Conservation (phyloP, 768 basidiomycete genomes). For the Tubosaeta brunneosetosa region DNA sequence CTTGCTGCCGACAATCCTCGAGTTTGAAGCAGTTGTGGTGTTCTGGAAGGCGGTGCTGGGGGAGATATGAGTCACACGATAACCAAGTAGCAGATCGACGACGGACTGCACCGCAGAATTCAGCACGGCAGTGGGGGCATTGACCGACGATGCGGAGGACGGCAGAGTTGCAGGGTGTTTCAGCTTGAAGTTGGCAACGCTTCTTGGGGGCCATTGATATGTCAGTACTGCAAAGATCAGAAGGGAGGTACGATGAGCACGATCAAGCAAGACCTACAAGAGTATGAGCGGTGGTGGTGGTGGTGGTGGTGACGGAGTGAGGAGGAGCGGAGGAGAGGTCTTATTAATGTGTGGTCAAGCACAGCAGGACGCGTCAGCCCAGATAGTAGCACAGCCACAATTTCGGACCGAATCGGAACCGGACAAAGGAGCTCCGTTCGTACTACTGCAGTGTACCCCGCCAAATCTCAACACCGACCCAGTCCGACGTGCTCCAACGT, state of each 20-base stretch:
- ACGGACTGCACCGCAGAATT: slow-evolving; percentile 76
- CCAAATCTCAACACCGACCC: slow-evolving; percentile 84
- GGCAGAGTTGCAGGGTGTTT: slow-evolving; percentile 63
- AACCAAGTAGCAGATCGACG: not conserved
- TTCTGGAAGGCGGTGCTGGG: slow-evolving; percentile 85
- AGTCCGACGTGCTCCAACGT: slow-evolving; percentile 63
- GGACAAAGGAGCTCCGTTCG: not conserved
- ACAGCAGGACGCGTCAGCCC: slow-evolving; percentile 34
- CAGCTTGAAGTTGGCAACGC: slow-evolving; percentile 68
- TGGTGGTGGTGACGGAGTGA: not conserved
- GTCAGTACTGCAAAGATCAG: slow-evolving; percentile 7
- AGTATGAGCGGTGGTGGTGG: not conserved
- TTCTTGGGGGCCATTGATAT: slow-evolving; percentile 75
- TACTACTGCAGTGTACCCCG: slow-evolving; percentile 16
- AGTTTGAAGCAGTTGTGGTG: slow-evolving; percentile 82
- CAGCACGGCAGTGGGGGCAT: slow-evolving; percentile 72
- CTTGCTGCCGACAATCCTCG: slow-evolving; percentile 81
- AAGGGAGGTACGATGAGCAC: not conserved
- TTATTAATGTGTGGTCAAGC: slow-evolving; percentile 22
- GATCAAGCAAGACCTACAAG: not conserved
- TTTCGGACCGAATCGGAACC: not conserved
- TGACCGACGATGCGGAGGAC: slow-evolving; percentile 81
- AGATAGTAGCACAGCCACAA: slow-evolving; percentile 21
- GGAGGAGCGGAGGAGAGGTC: not conserved
- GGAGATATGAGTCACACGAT: slow-evolving; percentile 12